Base-by-base conservation (phyloP, 805 yeast genomes). In the Candida silvatica region DNA sequence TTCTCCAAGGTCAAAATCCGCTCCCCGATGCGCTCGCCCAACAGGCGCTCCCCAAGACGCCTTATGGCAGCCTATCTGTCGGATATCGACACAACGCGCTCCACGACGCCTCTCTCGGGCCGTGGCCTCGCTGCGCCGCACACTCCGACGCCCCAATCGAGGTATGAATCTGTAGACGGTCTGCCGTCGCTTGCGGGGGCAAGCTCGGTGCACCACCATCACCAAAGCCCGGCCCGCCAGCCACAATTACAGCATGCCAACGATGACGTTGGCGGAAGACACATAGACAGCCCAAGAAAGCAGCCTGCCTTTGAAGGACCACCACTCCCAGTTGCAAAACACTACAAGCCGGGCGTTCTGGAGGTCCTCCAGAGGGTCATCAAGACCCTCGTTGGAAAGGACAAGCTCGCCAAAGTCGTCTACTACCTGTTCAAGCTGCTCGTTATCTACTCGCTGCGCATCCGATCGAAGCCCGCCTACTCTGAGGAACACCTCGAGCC, bases 381-480 rank as follows among this genome's bases (percentile, higher is more conserved):
- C 70, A 34, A 67, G 68, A 31, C 42, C 18, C 51, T 80, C 19
- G 67, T 73, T 2, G 90, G 90, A 33, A 81, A 80, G 51, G 92
- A 81, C 48, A 78, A 79, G 48, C 39, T 79, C 41, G 81, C 83
- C 17, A 81, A 81, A 44, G 61, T 76, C 7, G 60, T 74, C 18
- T 80, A 77, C 47, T 79, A 79, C 49, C 51, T 69, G 0, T 51
- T 81, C 28, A 69, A 81, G 37, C 49, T 80, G 15, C 47, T 78
- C 27, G 58, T 68, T 4, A 3, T 19, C 34, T 16, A 25, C 24
- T 17, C 31, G 24, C 15, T 17, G 29, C 9, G 17, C 28, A 3
- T n/a, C 9, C 9, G 24, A 32, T 27, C 17, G 12, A 7, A 6
- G 14, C 15, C 14, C 17, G n/a, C 4, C 6, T 32, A 22, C 4